Conservation (phyloP, 177 flowering plant species). For the Vitis hybrid region DNA sequence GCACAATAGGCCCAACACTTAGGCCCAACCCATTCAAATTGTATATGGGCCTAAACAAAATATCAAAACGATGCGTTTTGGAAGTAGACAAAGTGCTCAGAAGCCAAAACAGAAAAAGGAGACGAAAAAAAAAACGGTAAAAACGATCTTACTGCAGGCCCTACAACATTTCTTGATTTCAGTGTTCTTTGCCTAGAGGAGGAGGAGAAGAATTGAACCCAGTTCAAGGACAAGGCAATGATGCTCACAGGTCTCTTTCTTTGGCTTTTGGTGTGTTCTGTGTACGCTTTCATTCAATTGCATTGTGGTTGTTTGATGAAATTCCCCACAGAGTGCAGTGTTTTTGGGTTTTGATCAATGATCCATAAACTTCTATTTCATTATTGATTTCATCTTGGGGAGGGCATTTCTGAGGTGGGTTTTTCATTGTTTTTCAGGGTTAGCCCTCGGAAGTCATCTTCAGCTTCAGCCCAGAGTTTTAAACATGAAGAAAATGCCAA, state of each 20-base stretch:
- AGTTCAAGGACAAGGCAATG: background rate
- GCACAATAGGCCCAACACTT: too few species aligned
- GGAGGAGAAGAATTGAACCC: too few species aligned
- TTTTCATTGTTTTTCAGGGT: constrained; percentile 20
- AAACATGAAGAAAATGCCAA: constrained; percentile 9
- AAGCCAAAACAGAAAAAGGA: too few species aligned
- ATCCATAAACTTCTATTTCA: background rate
- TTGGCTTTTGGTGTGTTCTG: background rate
- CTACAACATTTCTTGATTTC: too few species aligned
- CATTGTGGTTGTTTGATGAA: constrained; percentile 3
- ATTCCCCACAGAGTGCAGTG: background rate
- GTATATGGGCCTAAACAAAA: too few species aligned
- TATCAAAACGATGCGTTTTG: too few species aligned
- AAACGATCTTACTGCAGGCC: too few species aligned
- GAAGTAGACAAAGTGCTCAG: too few species aligned
- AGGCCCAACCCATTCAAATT: too few species aligned
- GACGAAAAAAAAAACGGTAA: too few species aligned
- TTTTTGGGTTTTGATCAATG: too few species aligned
- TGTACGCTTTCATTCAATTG: background rate
- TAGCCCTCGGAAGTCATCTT: constrained; percentile 13
- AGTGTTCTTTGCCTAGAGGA: too few species aligned
- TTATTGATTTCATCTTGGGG: background rate
- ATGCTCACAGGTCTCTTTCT: constrained; percentile 15
- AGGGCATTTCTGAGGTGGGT: background rate
- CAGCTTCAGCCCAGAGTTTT: constrained; percentile 23